Conservation (phyloP, 345 rosid genomes). For the Angophora floribunda region DNA sequence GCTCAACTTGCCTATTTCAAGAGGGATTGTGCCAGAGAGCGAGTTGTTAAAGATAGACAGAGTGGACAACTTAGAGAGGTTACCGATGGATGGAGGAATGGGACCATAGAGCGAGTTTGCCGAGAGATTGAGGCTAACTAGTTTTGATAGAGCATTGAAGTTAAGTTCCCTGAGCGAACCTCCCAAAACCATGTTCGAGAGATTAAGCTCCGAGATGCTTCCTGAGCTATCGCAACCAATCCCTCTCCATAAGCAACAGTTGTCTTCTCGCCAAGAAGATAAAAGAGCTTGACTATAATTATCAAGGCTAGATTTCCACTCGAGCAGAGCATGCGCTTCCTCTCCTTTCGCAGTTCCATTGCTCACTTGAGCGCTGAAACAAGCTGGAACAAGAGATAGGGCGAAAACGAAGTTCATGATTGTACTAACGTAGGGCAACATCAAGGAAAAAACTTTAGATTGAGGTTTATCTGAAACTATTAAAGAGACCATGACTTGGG, state of each 20-base stretch:
- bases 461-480: not conserved
- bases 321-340: constrained; percentile 2
- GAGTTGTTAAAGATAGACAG: not conserved
- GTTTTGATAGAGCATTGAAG: constrained; percentile 4
- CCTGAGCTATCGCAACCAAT: not conserved
- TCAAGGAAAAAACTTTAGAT: not conserved
- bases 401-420: not conserved
- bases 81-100: constrained; percentile 7
- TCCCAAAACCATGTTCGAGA: not conserved
- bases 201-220: not conserved
- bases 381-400: too few relatives aligned
- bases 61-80: constrained; percentile 6
- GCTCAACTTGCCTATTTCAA: not conserved
- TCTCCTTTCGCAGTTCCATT: not conserved
- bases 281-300: not conserved
- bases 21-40: not conserved
- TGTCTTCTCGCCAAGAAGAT: constrained; percentile 1
- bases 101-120: constrained; percentile 5
- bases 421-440: not conserved
- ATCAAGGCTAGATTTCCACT: constrained; percentile 10
- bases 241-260: constrained; percentile 4
- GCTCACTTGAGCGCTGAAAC: not conserved
- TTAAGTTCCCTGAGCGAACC: constrained; percentile 5
- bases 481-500: not conserved
- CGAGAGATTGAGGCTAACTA: not conserved